These are phyloP conservation scores for Petunia axillaris DNA, from an alignment of 257 asterid species.

Conservation along the genomic window DNA sequence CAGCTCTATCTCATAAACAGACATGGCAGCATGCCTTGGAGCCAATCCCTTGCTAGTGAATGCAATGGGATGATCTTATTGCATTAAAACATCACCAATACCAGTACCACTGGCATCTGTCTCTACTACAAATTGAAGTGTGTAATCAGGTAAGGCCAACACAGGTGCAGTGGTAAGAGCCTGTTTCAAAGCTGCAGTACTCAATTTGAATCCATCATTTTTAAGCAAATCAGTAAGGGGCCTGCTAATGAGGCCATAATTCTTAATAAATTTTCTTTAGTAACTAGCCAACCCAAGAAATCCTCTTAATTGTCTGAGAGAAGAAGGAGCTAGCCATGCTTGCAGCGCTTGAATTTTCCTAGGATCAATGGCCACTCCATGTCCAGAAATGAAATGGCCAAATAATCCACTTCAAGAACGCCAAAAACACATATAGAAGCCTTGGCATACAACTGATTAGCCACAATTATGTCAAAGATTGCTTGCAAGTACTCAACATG, in stretches of 20 bases:
- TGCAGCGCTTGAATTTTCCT: neutral
- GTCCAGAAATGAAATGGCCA: neutral
- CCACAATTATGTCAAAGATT: too few relatives aligned
- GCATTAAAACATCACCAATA: neutral
- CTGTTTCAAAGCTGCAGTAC: neutral
- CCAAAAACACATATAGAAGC: neutral
- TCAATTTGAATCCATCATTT: neutral
- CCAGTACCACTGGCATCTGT: neutral
- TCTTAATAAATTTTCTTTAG: too few relatives aligned
- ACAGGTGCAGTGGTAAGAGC: neutral
- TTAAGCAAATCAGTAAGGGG: neutral
- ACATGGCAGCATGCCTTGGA: too few relatives aligned
- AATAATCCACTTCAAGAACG: neutral
- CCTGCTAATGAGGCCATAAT: too few relatives aligned
- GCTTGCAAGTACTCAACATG: too few relatives aligned
- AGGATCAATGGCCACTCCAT: neutral
- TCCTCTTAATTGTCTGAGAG: neutral
- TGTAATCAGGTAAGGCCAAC: neutral
- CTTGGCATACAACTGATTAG: too few relatives aligned
- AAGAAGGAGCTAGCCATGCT: neutral
- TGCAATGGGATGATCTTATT: neutral
- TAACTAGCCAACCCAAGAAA: neutral
- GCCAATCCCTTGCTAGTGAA: too few relatives aligned
- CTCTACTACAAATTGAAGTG: neutral
- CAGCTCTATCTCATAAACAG: too few relatives aligned